Conservation (phyloP, 371 early-diverging fungal genomes). For the Zychaea mexicana region DNA sequence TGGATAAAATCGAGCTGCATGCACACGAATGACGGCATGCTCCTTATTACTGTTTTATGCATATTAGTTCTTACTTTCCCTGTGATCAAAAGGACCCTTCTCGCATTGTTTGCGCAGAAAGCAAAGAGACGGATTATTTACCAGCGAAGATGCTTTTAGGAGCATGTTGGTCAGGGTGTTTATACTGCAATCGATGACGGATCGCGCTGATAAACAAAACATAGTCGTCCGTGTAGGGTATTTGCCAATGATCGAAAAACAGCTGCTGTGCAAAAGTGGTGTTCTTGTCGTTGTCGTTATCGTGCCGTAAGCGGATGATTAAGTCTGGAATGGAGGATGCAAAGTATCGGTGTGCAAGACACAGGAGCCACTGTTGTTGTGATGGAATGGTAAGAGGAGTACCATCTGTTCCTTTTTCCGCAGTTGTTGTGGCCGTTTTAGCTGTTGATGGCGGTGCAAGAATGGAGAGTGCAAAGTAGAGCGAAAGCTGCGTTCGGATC, state of each 20-base stretch:
- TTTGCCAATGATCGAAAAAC: conserved; percentile 4
- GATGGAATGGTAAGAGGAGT: too few relatives aligned
- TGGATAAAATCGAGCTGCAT: conserved; percentile 12
- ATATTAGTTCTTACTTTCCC: not conserved
- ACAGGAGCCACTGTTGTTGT: not conserved
- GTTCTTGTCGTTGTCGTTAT: not conserved
- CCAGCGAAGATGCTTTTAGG: not conserved
- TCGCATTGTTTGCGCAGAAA: too few relatives aligned
- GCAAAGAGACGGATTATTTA: too few relatives aligned
- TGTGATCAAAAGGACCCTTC: too few relatives aligned
- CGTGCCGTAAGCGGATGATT: not conserved
- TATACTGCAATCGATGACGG: not conserved
- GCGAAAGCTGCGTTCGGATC: conserved; percentile 7
- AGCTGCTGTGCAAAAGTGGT: not conserved
- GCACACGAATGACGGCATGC: conserved; percentile 9
- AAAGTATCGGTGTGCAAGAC: conserved; percentile 10
- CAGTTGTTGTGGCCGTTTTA: too few relatives aligned
- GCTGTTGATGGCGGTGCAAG: not conserved
- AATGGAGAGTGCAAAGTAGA: not conserved
- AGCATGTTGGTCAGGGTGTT: not conserved
- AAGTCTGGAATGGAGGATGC: conserved; percentile 6
- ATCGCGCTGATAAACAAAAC: not conserved
- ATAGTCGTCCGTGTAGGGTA: not conserved
- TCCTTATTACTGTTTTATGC: conserved; percentile 4
- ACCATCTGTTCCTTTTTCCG: too few relatives aligned